Evolutionary conservation across 2,329 filamentous ascomycete genomes (phyloP), one percentile per base, ranked within the genome.

Genomic region (Kalmusia sp.): DNA sequence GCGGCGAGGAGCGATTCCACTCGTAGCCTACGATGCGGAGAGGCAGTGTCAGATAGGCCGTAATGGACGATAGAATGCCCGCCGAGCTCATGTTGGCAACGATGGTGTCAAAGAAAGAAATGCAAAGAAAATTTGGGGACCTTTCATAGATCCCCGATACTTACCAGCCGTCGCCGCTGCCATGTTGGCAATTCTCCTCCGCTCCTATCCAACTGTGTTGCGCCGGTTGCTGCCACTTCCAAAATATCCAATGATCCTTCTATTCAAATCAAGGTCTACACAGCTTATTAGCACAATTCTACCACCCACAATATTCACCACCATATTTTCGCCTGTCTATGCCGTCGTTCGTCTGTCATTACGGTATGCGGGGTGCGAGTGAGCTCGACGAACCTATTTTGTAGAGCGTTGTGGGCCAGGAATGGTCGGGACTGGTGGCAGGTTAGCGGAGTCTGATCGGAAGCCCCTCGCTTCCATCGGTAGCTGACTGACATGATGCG

Each of bases 111-210:
- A 55, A 54, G 52, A 62, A 59, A 59, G 33, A 55, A 51, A 39
- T 51, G 59, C n/a, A 55, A 59, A 57, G 51, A 55, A 62, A 57
- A 54, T 52, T 57, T 59, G 61, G 62, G 39, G 41, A 47, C 57
- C 37, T 58, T 62, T 61, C 62, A 52, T 61, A 57, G 45, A 55
- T 51, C 44, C 53, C 59, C 58, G 43, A 49, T 62, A 73, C 73
- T 69, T 69, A 75, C 73, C 72, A 65, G 71, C 73, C 69, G 73
- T 74, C 61, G 71, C 70, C 62, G 72, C 71, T 72, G 72, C 73
- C 73, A 75, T 75, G 49, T 50, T 70, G 62, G 65, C 67, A 60
- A 61, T 47, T 41, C 44, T 67, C 50, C 60, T 61, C 52, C 54
- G 58, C 56, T 51, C 58, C 58, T 61, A 54, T 57, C 62, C 56